A percentile compares a stretch with the other conserved stretches of the same genome.
Conservation (phyloP, 768 basidiomycete genomes). For the Lyophyllum decastes region DNA sequence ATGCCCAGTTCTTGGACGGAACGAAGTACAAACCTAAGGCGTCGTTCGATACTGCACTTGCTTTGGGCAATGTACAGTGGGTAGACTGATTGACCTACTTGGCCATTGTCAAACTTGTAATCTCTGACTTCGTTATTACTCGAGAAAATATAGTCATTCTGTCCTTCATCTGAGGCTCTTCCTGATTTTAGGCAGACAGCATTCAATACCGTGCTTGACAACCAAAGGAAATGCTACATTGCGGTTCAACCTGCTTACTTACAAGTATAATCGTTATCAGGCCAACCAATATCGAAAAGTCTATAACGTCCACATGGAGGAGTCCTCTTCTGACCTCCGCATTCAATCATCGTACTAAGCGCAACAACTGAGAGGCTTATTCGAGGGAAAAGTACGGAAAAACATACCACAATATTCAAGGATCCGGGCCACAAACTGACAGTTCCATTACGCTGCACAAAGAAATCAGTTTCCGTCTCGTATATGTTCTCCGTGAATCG, state of each 20-base stretch:
- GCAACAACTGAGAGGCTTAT: background rate
- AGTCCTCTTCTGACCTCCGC: background rate
- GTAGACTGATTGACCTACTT: constrained; percentile 12
- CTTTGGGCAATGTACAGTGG: constrained; percentile 14
- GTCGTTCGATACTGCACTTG: constrained; percentile 12
- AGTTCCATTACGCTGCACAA: constrained; percentile 32
- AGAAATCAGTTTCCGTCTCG: constrained; percentile 38
- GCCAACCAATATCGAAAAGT: no score
- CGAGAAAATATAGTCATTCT: no score
- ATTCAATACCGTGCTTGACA: no score
- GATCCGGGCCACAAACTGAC: constrained; percentile 39
- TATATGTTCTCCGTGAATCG: constrained; percentile 29
- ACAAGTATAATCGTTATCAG: no score
- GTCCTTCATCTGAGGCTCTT: no score
- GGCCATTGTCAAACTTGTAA: no score
- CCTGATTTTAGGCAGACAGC: no score
- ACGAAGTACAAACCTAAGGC: constrained; percentile 29
- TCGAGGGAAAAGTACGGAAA: background rate
- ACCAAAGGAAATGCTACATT: no score
- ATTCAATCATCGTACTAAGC: background rate
- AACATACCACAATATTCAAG: constrained; percentile 33
- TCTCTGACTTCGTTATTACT: no score
- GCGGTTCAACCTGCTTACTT: no score
- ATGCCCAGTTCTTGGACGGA: constrained; percentile 43
- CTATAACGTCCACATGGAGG: background rate